Percentiles rank a stretch among this genome's conserved stretches.
Conservation (phyloP, 192 early-diverging fungal species). For the Chytriomyces sp. region DNA sequence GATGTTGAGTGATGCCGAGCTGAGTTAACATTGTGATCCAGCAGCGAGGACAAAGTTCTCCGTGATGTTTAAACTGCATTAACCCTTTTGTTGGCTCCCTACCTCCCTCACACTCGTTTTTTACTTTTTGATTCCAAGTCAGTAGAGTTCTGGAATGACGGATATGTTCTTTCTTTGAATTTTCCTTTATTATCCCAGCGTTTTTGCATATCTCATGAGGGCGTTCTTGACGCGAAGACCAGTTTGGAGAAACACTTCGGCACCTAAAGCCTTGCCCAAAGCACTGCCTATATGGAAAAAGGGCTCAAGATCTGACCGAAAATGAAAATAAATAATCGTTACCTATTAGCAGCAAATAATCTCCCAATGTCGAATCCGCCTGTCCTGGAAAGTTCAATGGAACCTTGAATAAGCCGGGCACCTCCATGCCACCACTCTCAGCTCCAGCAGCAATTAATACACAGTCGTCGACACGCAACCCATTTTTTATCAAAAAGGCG, state of each 20-base stretch:
- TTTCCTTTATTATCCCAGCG: too few species aligned
- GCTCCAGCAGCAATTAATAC: background rate
- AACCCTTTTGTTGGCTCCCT: too few species aligned
- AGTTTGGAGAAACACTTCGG: constrained; percentile 12
- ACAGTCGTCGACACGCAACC: constrained; percentile 5
- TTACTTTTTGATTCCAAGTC: too few species aligned
- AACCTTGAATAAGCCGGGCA: constrained; percentile 12
- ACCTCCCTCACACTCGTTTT: too few species aligned
- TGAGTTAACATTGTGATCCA: too few species aligned
- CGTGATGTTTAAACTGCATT: too few species aligned
- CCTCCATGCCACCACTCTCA: background rate
- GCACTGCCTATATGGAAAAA: background rate
- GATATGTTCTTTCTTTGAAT: too few species aligned
- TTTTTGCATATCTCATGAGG: background rate
- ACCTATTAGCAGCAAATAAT: constrained; percentile 5
- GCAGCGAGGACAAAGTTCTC: too few species aligned
- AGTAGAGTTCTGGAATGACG: too few species aligned
- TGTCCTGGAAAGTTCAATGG: background rate
- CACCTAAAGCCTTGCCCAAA: background rate
- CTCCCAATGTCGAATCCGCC: background rate
- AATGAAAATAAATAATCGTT: background rate
- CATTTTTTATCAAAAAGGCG: background rate
- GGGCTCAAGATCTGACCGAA: background rate
- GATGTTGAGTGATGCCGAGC: too few species aligned
- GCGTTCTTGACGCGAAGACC: constrained; percentile 10